Evolutionary conservation across 1,284 basidiomycete genomes (phyloP), one percentile per base, ranked within the genome.

Genomic region (Ceratobasidium sp.): DNA sequence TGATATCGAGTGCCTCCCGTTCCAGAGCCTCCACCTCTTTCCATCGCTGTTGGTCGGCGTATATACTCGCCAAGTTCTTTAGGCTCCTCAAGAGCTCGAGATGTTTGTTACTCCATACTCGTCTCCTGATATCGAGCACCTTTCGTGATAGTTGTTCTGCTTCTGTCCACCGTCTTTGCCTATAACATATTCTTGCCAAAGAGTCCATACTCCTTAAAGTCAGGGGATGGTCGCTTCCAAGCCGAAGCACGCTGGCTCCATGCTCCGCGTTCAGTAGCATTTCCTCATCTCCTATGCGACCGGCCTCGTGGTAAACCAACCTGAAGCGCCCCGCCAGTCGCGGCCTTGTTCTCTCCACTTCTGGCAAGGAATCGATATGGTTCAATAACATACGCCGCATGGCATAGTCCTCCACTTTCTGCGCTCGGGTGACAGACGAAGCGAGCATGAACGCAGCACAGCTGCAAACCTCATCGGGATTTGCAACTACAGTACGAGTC

Each of bases 381-480:
- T 42, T 62, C 12, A 76, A n/a, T 4, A 76, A n/a, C 23, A 9
- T n/a, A 15, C 52, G 48, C n/a, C 65, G 74, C 28, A 26, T 26
- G n/a, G 23, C 65, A 38, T 48, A 50, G 17, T 48, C 15, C 13
- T 67, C 52, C 44, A 26, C 13, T 15, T 40, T 20, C 20, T 26
- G 38, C 5, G 26, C 33, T 17, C 38, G 17, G 26, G 44, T 13
- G 3, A 56, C 50, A 26, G 44, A 76, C 10, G 48, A 23, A 20
- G 59, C 46, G 28, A 76, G 46, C 1, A 76, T 23, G 28, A 28
- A 65, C n/a, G 62, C 38, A 6, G 62, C 48, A 46, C 61, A 54
- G 20, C 48, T 46, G 23, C 50, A 17, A 7, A n/a, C 13, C 26
- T 3, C 20, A 10, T 15, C 26, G 9, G 46, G 40, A 38, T 62